Evolutionary conservation across 176 grass and related monocot genomes (phyloP).

Genomic region (Chloris gayana): DNA sequence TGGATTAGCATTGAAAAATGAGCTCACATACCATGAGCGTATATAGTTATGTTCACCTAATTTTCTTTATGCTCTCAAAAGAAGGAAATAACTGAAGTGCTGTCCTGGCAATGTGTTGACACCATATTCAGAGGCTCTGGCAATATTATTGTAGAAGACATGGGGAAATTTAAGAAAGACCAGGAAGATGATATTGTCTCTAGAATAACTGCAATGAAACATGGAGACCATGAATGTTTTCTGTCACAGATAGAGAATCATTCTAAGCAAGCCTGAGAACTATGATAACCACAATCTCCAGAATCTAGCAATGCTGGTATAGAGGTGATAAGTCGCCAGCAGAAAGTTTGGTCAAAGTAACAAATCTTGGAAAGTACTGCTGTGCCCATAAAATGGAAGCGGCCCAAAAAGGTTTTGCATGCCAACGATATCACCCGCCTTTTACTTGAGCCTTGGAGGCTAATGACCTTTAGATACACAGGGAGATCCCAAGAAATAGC

Average conservation of each 20-base stretch:
- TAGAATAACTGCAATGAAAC: background rate
- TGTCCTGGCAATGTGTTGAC: background rate
- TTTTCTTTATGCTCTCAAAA: background rate
- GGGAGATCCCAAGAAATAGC: background rate
- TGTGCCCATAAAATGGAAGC: background rate
- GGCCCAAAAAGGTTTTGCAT: background rate
- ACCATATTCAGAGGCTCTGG: background rate
- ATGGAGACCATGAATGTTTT: background rate
- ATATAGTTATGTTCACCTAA: too few relatives aligned
- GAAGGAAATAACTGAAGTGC: background rate
- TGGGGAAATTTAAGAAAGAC: background rate
- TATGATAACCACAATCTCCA: background rate
- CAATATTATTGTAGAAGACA: background rate
- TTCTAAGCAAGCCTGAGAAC: background rate
- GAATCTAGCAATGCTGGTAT: background rate
- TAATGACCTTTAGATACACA: background rate
- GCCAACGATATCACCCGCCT: background rate
- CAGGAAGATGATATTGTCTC: background rate
- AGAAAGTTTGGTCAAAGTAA: background rate
- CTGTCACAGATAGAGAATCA: background rate
- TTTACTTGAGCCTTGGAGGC: background rate
- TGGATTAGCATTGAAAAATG: background rate
- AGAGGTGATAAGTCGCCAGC: background rate
- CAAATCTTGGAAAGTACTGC: background rate
- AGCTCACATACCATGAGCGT: background rate